Evolutionary conservation across 345 rosid species (phyloP), one percentile per base, ranked within the genome.

Genomic region (Stellera chamaejasme): DNA sequence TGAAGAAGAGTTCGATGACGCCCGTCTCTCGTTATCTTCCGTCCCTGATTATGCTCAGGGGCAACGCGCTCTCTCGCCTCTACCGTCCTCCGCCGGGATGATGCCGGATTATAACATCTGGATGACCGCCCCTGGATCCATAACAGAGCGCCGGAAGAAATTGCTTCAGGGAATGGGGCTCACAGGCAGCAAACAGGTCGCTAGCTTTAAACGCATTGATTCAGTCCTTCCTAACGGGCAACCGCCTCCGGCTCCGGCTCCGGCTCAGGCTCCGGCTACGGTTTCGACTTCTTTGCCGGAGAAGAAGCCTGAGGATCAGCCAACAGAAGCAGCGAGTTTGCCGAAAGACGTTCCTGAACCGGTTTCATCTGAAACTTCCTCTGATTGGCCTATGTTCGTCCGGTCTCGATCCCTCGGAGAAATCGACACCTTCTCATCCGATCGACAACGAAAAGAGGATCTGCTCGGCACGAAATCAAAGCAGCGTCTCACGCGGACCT

Each of bases 51-150:
- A n/a, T 14, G 59, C 69, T 19, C 64, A 50, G 10, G 26, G 19
- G 3, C 26, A 65, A 3, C 56, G 66, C 15, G 72, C 43, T 47
- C 77, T 75, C 0, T 68, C 48, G 48, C 55, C 63, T 48, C 42
- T 58, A 5, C 13, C 59, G 2, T 59, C 64, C 1, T 59, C 74
- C 0, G 44, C 76, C 39, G 52, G 73, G 13, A 69, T 75, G 72
- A 62, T 71, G 4, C 81, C 76, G 12, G 82, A 89, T 11, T 93
- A 93, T 57, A 77, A 89, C 48, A 54, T 89, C 11, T 93, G 97
- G 96, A 84, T 80, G 94, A 63, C 90, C n/a, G 81, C 86, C 10
- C 99, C 97, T 2, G 90, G 91, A 2, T 83, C 99, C 19, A 78
- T 93, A 0, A 76, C 59, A 1, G 92, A 93, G 56, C 75, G 97